Percentiles rank a stretch among this genome's conserved stretches.
These are phyloP conservation scores for Tylopilus vinaceipallidus DNA, from an alignment of 768 basidiomycete species.

Conservation along the genomic window DNA sequence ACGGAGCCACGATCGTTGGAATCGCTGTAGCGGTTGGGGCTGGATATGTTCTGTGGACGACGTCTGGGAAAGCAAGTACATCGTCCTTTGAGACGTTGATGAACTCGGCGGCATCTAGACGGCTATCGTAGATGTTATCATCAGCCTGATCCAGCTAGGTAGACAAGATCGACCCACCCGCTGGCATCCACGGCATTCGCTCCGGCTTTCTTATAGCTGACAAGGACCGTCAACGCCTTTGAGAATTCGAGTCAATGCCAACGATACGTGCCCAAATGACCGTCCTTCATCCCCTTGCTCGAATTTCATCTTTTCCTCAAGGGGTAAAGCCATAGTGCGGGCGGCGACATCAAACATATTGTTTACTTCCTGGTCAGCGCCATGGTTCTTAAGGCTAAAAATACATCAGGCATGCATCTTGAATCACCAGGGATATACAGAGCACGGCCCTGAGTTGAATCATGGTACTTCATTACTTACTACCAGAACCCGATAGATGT, in stretches of 20 bases:
- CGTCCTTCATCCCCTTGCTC: slow-evolving; percentile 42
- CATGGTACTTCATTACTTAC: slow-evolving; percentile 30
- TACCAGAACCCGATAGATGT: slow-evolving; percentile 55
- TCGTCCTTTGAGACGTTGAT: slow-evolving; percentile 72
- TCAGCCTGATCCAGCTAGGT: no score
- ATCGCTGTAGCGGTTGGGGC: slow-evolving; percentile 49
- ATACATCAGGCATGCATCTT: background rate
- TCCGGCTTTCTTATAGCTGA: slow-evolving; percentile 59
- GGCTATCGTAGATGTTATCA: background rate
- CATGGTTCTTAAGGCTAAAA: slow-evolving; percentile 44
- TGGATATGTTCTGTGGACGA: slow-evolving; percentile 57
- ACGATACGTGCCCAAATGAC: slow-evolving; percentile 36
- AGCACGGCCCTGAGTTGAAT: background rate
- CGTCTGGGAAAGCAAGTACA: slow-evolving; percentile 54
- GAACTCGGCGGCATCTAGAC: slow-evolving; percentile 56
- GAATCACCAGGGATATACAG: background rate
- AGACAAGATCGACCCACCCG: slow-evolving; percentile 44
- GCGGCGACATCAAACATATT: slow-evolving; percentile 44
- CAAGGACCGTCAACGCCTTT: background rate
- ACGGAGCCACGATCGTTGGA: slow-evolving; percentile 46
- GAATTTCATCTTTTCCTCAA: slow-evolving; percentile 42
- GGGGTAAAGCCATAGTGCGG: slow-evolving; percentile 38
- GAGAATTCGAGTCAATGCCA: background rate
- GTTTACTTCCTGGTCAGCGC: slow-evolving; percentile 33
- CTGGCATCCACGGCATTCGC: slow-evolving; percentile 53